A percentile compares a stretch with the other conserved stretches of the same genome.
Conservation (phyloP, 2,329 filamentous ascomycete genomes). For the Talaromyces rugulosus region DNA sequence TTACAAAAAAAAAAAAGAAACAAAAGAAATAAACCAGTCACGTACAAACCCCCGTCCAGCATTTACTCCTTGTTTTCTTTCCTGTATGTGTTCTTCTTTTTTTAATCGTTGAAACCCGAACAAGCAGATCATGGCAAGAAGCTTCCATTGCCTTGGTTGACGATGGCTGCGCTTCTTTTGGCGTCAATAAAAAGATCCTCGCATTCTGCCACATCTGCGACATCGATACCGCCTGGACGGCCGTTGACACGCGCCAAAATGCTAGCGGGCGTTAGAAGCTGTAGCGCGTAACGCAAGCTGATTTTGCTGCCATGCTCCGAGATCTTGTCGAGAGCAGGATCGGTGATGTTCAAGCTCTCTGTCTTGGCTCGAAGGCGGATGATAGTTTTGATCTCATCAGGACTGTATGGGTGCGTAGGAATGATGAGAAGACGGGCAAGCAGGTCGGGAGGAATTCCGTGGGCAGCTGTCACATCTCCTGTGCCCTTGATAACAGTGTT, state of each 20-base stretch:
- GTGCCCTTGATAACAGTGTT: constrained; percentile 89
- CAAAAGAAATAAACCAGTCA: background rate
- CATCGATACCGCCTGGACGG: constrained; percentile 65
- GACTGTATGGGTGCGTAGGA: constrained; percentile 83
- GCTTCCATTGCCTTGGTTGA: constrained; percentile 60
- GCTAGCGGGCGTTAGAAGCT: constrained; percentile 82
- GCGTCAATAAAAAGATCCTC: constrained; percentile 82
- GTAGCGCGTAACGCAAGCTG: constrained; percentile 86
- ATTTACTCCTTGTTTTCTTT: background rate
- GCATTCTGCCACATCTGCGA: constrained; percentile 73
- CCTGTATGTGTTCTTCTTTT: background rate
- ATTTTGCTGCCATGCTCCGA: constrained; percentile 82
- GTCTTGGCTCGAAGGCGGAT: constrained; percentile 78
- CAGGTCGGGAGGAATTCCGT: constrained; percentile 92
- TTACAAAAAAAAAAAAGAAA: background rate
- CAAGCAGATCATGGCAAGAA: constrained; percentile 56
- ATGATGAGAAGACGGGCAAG: constrained; percentile 92
- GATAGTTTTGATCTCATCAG: constrained; percentile 88
- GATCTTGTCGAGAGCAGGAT: constrained; percentile 81
- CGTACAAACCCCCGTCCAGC: background rate
- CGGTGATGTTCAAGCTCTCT: constrained; percentile 73
- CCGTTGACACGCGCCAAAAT: constrained; percentile 86
- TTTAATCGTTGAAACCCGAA: background rate
- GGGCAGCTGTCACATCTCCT: constrained; percentile 72
- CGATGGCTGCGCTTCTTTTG: constrained; percentile 68